A percentile compares a stretch with the other conserved stretches of the same genome.
These are phyloP conservation scores for Debaryomyces psychrophilus DNA, from an alignment of 1,139 yeast genomes.

Conservation along the genomic window DNA sequence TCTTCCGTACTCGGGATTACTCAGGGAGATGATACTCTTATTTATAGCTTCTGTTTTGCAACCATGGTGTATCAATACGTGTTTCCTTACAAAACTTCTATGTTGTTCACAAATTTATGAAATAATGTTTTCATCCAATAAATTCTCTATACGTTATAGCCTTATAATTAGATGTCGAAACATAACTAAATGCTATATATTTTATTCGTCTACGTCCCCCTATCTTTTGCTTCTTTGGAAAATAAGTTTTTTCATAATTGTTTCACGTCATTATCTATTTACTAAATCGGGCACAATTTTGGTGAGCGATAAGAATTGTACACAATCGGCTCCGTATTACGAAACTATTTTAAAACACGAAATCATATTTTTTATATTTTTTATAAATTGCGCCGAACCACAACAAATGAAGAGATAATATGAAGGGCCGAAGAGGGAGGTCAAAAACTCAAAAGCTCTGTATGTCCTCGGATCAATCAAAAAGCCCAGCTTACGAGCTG, in stretches of 20 bases:
- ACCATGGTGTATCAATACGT: too few species aligned
- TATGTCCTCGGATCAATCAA: conserved; percentile 1
- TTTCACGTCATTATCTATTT: background rate
- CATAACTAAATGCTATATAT: too few species aligned
- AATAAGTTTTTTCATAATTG: background rate
- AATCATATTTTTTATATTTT: background rate
- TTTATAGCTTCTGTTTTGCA: too few species aligned
- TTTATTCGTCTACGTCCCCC: too few species aligned
- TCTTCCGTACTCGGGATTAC: too few species aligned
- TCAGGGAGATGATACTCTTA: too few species aligned
- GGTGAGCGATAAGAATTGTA: conserved; percentile 5
- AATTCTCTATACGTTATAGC: too few species aligned
- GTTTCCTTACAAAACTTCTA: too few species aligned
- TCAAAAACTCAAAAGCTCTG: conserved; percentile 5
- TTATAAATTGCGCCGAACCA: background rate
- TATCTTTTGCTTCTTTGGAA: too few species aligned
- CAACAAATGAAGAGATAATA: conserved; percentile 1
- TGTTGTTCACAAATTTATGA: too few species aligned
- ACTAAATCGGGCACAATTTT: background rate
- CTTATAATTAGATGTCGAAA: too few species aligned
- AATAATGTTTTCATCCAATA: too few species aligned
- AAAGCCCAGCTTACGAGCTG: conserved; percentile 1
- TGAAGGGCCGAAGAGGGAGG: conserved; percentile 6
- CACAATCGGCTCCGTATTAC: conserved; percentile 1
- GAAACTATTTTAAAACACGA: conserved; percentile 6